phyloP scores from a whole-genome alignment of 257 asterid species.

The Ocimum tenuiflorum region DNA sequence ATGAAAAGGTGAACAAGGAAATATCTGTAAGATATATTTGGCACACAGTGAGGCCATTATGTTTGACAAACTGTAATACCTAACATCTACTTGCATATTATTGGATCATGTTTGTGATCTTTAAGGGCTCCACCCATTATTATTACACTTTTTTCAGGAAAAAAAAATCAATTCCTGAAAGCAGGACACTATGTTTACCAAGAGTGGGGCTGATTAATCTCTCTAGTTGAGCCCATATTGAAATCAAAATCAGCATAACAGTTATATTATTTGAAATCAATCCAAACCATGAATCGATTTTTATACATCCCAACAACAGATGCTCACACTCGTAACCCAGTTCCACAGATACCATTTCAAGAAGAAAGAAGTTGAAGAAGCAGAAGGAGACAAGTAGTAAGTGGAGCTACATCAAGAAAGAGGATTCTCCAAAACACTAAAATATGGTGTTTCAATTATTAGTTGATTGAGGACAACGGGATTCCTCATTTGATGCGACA shows the following conservation, averaged over 20 bases:
- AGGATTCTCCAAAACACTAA: slow-evolving; percentile 59
- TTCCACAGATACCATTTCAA: neutral
- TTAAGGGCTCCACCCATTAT: neutral
- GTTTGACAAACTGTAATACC: neutral
- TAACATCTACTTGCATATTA: neutral
- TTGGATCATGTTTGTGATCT: neutral
- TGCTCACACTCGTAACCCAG: neutral
- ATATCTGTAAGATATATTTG: neutral
- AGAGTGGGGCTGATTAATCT: neutral
- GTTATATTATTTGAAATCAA: neutral
- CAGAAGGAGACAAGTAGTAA: slow-evolving; percentile 17
- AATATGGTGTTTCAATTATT: slow-evolving; percentile 41
- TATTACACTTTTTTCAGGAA: no score
- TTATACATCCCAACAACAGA: neutral
- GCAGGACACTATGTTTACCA: neutral
- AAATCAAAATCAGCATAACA: neutral
- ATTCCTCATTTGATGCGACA: slow-evolving; percentile 48
- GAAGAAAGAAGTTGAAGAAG: slow-evolving; percentile 9
- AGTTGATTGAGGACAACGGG: slow-evolving; percentile 34
- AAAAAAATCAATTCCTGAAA: neutral
- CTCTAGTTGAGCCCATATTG: neutral
- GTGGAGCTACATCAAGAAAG: slow-evolving; percentile 38
- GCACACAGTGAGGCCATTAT: neutral
- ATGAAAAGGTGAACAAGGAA: neutral
- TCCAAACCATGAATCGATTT: neutral